These are phyloP conservation scores for Fibroporia radiculosa DNA, from an alignment of 768 basidiomycete species.

Conservation along the genomic window DNA sequence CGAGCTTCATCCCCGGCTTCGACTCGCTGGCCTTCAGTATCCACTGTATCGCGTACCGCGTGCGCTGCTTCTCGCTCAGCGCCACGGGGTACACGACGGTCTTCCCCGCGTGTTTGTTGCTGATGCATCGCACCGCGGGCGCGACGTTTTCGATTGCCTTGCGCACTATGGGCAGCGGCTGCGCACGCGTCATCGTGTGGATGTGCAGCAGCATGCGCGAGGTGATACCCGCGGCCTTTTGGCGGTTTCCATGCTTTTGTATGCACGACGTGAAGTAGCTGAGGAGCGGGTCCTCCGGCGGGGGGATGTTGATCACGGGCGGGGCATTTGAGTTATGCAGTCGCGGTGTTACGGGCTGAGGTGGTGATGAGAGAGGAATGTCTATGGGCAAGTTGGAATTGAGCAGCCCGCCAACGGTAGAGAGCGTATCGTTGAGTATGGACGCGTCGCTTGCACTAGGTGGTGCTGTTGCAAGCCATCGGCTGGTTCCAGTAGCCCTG, in stretches of 20 bases:
- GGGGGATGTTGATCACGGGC: slow-evolving; percentile 47
- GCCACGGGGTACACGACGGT: slow-evolving; percentile 58
- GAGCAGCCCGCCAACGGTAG: no score
- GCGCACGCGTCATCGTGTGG: slow-evolving; percentile 64
- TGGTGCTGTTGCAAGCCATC: no score
- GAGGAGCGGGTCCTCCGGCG: slow-evolving; percentile 69
- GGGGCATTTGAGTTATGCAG: background rate
- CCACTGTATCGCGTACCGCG: slow-evolving; percentile 61
- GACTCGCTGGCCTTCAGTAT: slow-evolving; percentile 57
- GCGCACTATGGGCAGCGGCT: slow-evolving; percentile 75
- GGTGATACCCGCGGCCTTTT: slow-evolving; percentile 69
- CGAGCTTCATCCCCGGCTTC: slow-evolving; percentile 47
- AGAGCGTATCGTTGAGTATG: no score
- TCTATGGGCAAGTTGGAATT: no score
- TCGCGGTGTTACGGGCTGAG: no score
- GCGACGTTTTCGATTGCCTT: slow-evolving; percentile 61
- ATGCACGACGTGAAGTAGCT: slow-evolving; percentile 56
- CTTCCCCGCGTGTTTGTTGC: slow-evolving; percentile 58
- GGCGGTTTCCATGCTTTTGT: slow-evolving; percentile 49
- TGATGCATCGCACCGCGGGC: slow-evolving; percentile 60
- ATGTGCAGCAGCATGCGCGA: slow-evolving; percentile 63
- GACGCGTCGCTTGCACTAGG: no score
- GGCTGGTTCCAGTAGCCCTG: no score
- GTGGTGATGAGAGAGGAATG: no score
- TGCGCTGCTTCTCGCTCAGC: slow-evolving; percentile 75